Conservation (phyloP, 805 yeast species). For the Metschnikowia gelsemii region DNA sequence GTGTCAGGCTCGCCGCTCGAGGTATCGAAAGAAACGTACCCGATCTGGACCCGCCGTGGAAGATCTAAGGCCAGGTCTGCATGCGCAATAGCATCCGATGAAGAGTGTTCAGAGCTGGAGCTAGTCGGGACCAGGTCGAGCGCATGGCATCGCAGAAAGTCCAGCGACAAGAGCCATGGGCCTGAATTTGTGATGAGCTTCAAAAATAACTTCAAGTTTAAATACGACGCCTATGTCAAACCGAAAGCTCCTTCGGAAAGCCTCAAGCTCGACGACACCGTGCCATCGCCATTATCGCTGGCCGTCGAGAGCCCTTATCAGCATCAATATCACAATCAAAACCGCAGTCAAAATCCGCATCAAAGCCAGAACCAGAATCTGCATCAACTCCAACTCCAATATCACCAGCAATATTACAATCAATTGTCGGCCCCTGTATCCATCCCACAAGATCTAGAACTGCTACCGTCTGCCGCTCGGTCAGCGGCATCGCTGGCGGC, state of each 20-base stretch:
- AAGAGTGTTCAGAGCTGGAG: constrained; percentile 35
- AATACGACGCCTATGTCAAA: constrained; percentile 14
- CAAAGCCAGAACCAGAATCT: too few relatives aligned
- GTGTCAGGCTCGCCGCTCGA: constrained; percentile 16
- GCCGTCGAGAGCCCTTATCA: constrained; percentile 12
- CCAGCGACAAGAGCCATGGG: constrained; percentile 19
- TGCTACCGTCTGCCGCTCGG: constrained; percentile 6
- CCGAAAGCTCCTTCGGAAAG: constrained; percentile 6
- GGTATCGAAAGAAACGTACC: constrained; percentile 2
- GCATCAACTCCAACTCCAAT: too few relatives aligned
- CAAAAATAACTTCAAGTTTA: constrained; percentile 21
- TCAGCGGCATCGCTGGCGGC: constrained; percentile 7
- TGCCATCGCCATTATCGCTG: constrained; percentile 29
- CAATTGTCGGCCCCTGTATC: too few relatives aligned
- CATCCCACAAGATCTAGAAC: too few relatives aligned
- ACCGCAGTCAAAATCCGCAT: too few relatives aligned
- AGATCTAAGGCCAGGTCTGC: constrained; percentile 13
- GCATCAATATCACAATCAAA: constrained; percentile 3
- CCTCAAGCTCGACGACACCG: constrained; percentile 19
- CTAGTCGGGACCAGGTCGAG: constrained; percentile 9
- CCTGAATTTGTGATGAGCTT: constrained; percentile 16
- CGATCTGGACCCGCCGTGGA: neutral
- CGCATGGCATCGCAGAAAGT: constrained; percentile 18
- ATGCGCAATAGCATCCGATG: constrained; percentile 35
- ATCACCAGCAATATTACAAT: too few relatives aligned